Conservation (phyloP, 2,329 filamentous ascomycete genomes). For the Xylaria multiplex region DNA sequence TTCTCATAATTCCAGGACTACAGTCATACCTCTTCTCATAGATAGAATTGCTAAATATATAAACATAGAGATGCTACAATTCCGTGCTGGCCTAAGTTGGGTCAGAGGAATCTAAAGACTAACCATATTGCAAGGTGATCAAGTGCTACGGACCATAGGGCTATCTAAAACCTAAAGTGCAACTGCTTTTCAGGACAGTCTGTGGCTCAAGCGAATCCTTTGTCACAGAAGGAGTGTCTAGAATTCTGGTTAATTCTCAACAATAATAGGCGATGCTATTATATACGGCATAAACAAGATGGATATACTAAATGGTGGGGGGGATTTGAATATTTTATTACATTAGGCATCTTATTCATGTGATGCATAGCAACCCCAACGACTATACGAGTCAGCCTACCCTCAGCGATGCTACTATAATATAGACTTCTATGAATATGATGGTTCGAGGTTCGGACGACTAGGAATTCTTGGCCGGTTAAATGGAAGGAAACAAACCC, state of each 20-base stretch:
- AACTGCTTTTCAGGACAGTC: no score
- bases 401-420: not conserved
- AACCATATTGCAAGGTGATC: no score
- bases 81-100: conserved; percentile 32
- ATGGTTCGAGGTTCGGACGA: not conserved
- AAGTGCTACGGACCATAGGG: no score
- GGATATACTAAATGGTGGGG: not conserved
- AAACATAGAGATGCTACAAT: conserved; percentile 35
- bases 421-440: conserved; percentile 4
- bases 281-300: not conserved
- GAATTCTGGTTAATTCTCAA: no score
- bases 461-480: conserved; percentile 16
- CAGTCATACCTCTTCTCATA: not conserved
- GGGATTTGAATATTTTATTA: not conserved
- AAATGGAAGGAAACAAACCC: conserved; percentile 11
- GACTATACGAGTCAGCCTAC: not conserved
- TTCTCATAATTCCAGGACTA: not conserved
- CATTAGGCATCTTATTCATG: not conserved
- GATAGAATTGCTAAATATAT: conserved; percentile 9
- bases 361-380: not conserved
- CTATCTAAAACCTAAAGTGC: no score
- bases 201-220: no score
- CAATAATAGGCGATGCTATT: not conserved
- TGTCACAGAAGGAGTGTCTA: no score
- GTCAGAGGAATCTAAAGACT: not conserved